phyloP scores from a whole-genome alignment of 2,329 filamentous ascomycete species.

The Blastomyces gilchristii region DNA sequence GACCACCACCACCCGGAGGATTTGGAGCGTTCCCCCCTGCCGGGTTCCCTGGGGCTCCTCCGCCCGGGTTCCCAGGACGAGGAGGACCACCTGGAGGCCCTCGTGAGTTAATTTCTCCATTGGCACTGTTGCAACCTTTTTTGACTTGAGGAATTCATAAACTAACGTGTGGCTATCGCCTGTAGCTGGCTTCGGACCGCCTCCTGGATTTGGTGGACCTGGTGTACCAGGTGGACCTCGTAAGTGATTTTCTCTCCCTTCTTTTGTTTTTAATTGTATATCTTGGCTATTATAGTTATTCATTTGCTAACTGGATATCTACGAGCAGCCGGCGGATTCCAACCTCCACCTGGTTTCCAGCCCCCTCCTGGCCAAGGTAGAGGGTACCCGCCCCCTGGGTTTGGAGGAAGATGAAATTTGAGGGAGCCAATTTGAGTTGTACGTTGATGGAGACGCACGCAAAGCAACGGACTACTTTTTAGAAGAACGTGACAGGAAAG shows the following conservation, averaged over 20 bases:
- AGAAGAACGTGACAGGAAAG: background rate
- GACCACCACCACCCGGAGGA: conserved; percentile 54
- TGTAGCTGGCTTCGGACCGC: conserved; percentile 39
- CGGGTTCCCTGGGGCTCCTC: conserved; percentile 36
- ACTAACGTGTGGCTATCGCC: conserved; percentile 15
- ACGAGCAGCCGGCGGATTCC: conserved; percentile 44
- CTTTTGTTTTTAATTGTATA: conserved; percentile 9
- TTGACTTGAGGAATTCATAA: background rate
- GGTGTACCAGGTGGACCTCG: conserved; percentile 33
- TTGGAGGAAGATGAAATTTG: conserved; percentile 33
- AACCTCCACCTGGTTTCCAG: conserved; percentile 64
- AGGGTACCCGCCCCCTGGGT: conserved; percentile 44
- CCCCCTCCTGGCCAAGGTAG: conserved; percentile 50
- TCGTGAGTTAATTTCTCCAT: conserved; percentile 36
- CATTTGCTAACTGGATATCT: conserved; percentile 24
- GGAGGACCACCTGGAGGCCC: conserved; percentile 42
- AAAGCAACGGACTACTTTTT: background rate
- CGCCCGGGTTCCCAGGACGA: conserved; percentile 43
- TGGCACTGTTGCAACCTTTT: conserved; percentile 13
- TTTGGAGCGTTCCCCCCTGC: conserved; percentile 39
- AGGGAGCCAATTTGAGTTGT: background rate
- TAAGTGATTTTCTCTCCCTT: conserved; percentile 25
- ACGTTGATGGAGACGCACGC: background rate
- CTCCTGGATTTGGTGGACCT: conserved; percentile 38
- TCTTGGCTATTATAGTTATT: conserved; percentile 3